Base-by-base conservation (phyloP, 805 yeast genomes). In the Saccharomycopsis sp. region DNA sequence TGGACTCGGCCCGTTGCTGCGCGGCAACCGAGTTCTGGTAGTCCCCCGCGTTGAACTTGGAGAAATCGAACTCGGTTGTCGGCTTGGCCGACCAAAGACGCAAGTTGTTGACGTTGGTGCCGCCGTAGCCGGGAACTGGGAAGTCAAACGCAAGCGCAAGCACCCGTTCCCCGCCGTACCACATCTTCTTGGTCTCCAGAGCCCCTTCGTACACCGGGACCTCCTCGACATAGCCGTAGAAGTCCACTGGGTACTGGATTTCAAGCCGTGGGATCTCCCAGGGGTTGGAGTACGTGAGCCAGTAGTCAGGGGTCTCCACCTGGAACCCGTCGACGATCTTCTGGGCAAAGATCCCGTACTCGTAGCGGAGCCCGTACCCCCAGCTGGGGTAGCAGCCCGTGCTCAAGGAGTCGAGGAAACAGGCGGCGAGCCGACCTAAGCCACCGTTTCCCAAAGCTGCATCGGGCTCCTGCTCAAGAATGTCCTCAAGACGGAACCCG, bases 371-470 rank as follows among this genome's bases (percentile, higher is more conserved):
- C 61, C 97, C 97, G 71, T 91, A 91, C 63, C 97, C 97, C 97
- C 97, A 91, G 55, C 96, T 96, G 17, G 96, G 90, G 71, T 88
- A 89, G 71, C 88, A 85, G 64, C 88, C 86, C 2, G 96, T 84
- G 41, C 94, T 83, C 70, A 91, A 75, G 1, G 97, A 89, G 73
- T 92, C 97, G 53, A 91, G 82, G 69, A 90, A 91, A 73, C 97
- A 92, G 20, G 97, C 97, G 22, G 97, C 97, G 68, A 91, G 78
- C 70, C 97, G 83, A 63, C 97, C 97, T 58, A 91, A 76, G 63
- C 97, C 97, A 69, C 97, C 97, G 68, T 92, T 92, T 67, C 97
- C 97, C 57, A 91, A 79, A 24, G 91, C 97, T 9, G 97, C 97
- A 72, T 91, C 97, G 0, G 96, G 94, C 73, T 91, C 97, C 67